Conservation (phyloP, 768 basidiomycete genomes). For the Boletus reticuloceps region DNA sequence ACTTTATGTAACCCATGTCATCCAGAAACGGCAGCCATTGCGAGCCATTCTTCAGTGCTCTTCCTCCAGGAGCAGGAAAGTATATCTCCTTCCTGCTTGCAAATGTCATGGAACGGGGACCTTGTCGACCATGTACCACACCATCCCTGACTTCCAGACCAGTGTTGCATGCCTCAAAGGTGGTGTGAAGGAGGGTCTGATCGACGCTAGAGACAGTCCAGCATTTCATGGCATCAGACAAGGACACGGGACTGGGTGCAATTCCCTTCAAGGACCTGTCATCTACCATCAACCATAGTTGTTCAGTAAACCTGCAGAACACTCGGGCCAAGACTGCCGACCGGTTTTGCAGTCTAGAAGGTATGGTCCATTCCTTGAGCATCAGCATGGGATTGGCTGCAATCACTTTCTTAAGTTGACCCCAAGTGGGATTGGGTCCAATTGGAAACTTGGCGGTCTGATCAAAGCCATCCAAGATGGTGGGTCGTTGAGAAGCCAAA, state of each 20-base stretch:
- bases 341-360: background rate
- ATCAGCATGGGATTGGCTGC: background rate
- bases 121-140: background rate
- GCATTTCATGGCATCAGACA: conserved; percentile 9
- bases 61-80: background rate
- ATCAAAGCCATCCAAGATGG: background rate
- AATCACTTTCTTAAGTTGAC: background rate
- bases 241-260: background rate
- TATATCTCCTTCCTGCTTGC: background rate
- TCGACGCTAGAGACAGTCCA: conserved; percentile 5
- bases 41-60: background rate
- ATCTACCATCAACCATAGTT: background rate
- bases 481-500: background rate
- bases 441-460: background rate
- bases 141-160: background rate
- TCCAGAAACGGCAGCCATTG: background rate
- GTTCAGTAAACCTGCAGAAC: background rate
- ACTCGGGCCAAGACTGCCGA: background rate
- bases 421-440: background rate
- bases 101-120: conserved; percentile 1
- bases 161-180: conserved; percentile 3
- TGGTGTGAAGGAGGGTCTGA: background rate
- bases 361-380: background rate
- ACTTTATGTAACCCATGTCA: background rate
- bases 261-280: background rate